phyloP scores from a whole-genome alignment of 306 rosid species.

The Cucurbita moschata region DNA sequence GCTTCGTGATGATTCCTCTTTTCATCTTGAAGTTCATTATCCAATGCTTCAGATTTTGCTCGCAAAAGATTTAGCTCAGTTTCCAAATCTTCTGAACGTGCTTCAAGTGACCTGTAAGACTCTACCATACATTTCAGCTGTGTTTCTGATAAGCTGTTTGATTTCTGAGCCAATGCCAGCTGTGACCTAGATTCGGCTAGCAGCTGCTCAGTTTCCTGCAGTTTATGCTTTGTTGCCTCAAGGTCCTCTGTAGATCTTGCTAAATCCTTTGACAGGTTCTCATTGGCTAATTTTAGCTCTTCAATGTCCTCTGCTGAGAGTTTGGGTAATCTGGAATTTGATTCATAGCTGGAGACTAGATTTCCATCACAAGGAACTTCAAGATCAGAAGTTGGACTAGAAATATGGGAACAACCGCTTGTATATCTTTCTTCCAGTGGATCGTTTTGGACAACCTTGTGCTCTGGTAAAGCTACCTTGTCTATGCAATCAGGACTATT shows the following conservation, averaged over 20 bases:
- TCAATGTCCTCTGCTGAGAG: conserved; percentile 48
- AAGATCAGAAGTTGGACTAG: conserved; percentile 45
- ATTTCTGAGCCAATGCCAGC: conserved; percentile 55
- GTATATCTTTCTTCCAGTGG: conserved; percentile 45
- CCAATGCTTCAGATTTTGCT: conserved; percentile 45
- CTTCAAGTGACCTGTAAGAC: conserved; percentile 83
- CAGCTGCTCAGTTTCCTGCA: conserved; percentile 78
- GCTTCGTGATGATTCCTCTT: conserved; percentile 55
- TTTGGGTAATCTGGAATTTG: conserved; percentile 27
- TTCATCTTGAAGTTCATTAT: conserved; percentile 66
- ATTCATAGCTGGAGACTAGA: conserved; percentile 33
- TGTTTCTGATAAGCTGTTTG: conserved; percentile 84
- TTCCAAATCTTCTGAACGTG: conserved; percentile 58
- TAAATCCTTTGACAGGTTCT: conserved; percentile 40
- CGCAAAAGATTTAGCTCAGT: conserved; percentile 47
- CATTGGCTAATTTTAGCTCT: conserved; percentile 58
- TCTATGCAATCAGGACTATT: conserved; percentile 90
- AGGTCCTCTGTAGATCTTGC: conserved; percentile 53
- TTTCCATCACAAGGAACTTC: conserved; percentile 86
- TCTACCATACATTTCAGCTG: conserved; percentile 99
- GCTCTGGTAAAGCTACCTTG: conserved; percentile 85
- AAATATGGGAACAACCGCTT: conserved; percentile 37
- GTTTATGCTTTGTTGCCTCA: conserved; percentile 53
- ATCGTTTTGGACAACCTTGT: conserved; percentile 45
- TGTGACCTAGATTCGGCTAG: conserved; percentile 69